phyloP scores from a whole-genome alignment of 2,329 filamentous ascomycete species.

The Cercospora sp. region DNA sequence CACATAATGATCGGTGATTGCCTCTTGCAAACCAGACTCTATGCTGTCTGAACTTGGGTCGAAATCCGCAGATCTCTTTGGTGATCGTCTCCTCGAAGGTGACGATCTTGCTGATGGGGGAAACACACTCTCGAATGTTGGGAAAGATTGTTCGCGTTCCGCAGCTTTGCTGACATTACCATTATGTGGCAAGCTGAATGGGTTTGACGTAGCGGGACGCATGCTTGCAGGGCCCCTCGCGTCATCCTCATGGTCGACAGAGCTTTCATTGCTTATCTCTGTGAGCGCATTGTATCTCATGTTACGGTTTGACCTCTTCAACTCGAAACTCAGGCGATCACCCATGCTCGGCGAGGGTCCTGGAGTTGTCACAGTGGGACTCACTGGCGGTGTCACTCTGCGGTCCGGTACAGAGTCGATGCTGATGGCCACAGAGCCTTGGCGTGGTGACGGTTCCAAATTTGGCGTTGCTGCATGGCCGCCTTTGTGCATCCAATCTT shows the following conservation, averaged over 20 bases:
- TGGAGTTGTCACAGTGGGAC: slow-evolving; percentile 9
- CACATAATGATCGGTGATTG: slow-evolving; percentile 22
- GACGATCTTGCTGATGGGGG: neutral
- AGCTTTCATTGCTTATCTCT: slow-evolving; percentile 5
- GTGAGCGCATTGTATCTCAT: slow-evolving; percentile 33
- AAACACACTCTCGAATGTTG: slow-evolving; percentile 5
- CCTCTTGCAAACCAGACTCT: slow-evolving; percentile 21
- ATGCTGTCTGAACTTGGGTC: slow-evolving; percentile 22
- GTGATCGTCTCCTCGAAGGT: neutral
- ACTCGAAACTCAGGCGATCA: slow-evolving; percentile 27
- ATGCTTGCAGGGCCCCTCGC: neutral
- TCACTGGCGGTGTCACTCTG: slow-evolving; percentile 7
- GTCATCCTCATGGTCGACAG: neutral
- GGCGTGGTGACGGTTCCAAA: neutral
- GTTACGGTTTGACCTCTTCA: slow-evolving; percentile 32
- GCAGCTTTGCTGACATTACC: neutral
- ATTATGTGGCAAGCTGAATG: neutral
- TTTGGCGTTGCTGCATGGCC: neutral
- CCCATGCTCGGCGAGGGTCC: slow-evolving; percentile 28
- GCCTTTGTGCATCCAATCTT: slow-evolving; percentile 12
- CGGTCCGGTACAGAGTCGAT: slow-evolving; percentile 5
- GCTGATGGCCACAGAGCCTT: neutral
- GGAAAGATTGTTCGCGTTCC: neutral
- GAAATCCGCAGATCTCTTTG: neutral
- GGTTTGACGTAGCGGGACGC: neutral